Conservation (phyloP, 2,329 filamentous ascomycete species). For the Cladosporium colombiae region DNA sequence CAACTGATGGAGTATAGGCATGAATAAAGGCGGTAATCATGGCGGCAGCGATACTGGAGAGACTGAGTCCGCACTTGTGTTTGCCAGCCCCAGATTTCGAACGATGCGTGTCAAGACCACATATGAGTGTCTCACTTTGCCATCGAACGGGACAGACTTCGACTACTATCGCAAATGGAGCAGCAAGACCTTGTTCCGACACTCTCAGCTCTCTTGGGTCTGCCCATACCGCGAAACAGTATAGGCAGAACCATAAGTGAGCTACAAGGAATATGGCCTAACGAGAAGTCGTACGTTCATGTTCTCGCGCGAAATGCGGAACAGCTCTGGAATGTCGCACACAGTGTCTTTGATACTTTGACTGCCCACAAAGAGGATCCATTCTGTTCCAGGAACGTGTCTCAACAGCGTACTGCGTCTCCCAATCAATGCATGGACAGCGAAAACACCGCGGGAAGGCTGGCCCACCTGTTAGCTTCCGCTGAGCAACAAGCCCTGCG, state of each 20-base stretch:
- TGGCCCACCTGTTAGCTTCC: neutral
- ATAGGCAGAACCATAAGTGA: conserved; percentile 50
- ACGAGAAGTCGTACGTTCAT: neutral
- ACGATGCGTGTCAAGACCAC: neutral
- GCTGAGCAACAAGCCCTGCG: neutral
- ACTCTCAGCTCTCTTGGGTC: conserved; percentile 78
- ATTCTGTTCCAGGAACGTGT: too few relatives aligned
- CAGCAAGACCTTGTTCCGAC: conserved; percentile 94
- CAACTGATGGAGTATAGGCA: conserved; percentile 41
- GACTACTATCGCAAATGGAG: conserved; percentile 57
- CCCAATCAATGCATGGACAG: neutral
- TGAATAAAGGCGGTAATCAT: conserved; percentile 98
- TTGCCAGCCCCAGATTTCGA: neutral
- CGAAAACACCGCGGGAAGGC: neutral
- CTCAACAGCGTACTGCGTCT: too few relatives aligned
- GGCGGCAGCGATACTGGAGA: conserved; percentile 91
- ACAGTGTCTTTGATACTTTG: too few relatives aligned
- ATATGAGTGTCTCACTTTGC: conserved; percentile 63
- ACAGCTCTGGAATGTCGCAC: neutral
- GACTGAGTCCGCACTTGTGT: conserved; percentile 83
- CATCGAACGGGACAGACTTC: conserved; percentile 41
- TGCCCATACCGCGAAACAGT: conserved; percentile 87
- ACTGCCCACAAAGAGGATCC: too few relatives aligned
- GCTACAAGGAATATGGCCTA: neutral
- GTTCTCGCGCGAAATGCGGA: neutral